Conservation (phyloP, 371 early-diverging fungal species). For the Conidiobolus coronatus region DNA sequence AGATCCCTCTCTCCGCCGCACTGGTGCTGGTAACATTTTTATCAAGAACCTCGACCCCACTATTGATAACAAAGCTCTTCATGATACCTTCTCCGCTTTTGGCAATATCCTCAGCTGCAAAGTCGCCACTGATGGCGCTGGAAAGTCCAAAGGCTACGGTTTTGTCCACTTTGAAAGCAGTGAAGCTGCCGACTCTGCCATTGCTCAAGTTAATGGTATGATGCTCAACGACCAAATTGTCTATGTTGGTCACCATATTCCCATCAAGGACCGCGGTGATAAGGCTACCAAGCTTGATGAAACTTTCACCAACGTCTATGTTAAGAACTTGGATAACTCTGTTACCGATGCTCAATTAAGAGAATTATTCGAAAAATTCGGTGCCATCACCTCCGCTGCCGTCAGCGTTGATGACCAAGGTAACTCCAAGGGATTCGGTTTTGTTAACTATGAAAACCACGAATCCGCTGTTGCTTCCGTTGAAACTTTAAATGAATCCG, state of each 20-base stretch:
- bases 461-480: slow-evolving; percentile 84
- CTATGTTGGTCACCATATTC: slow-evolving; percentile 71
- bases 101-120: slow-evolving; percentile 98
- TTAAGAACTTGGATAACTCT: slow-evolving; percentile 85
- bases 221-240: slow-evolving; percentile 92
- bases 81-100: slow-evolving; percentile 98
- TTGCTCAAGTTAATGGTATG: slow-evolving; percentile 97
- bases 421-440: slow-evolving; percentile 81
- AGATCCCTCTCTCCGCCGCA: slow-evolving; percentile 84
- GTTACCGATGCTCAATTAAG: slow-evolving; percentile 65
- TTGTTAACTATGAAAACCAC: slow-evolving; percentile 90
- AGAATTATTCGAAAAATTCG: slow-evolving; percentile 66
- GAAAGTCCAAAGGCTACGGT: slow-evolving; percentile 86
- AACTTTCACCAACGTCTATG: slow-evolving; percentile 94
- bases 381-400: slow-evolving; percentile 65
- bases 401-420: slow-evolving; percentile 55
- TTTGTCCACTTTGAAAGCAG: slow-evolving; percentile 96
- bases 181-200: slow-evolving; percentile 90
- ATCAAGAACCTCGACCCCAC: slow-evolving; percentile 97
- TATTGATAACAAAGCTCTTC: slow-evolving; percentile 95
- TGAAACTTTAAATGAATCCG: slow-evolving; percentile 80
- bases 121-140: slow-evolving; percentile 71
- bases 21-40: slow-evolving; percentile 94
- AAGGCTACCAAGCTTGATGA: slow-evolving; percentile 79
- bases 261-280: slow-evolving; percentile 79